These are phyloP conservation scores for Lachnellula arida DNA, from an alignment of 2,329 filamentous ascomycete species.

Conservation along the genomic window DNA sequence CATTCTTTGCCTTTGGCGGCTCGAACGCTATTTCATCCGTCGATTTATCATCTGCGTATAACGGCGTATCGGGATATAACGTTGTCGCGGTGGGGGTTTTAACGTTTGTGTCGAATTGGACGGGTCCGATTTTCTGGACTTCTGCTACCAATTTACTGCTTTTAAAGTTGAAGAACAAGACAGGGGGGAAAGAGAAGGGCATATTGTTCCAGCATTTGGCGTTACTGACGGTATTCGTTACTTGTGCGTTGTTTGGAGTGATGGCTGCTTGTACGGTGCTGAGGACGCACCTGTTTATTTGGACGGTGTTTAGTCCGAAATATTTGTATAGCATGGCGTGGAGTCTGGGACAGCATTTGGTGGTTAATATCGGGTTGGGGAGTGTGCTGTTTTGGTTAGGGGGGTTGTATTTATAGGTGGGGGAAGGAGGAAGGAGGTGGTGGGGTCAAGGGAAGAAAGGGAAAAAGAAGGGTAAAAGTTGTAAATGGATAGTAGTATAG, in stretches of 20 bases:
- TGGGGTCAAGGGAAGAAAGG: neutral
- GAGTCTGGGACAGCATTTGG: slow-evolving; percentile 75
- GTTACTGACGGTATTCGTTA: slow-evolving; percentile 65
- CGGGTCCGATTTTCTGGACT: slow-evolving; percentile 83
- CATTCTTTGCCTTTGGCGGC: slow-evolving; percentile 87
- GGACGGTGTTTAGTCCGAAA: slow-evolving; percentile 98
- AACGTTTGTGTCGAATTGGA: slow-evolving; percentile 88
- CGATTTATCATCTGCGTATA: slow-evolving; percentile 91
- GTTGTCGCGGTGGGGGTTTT: slow-evolving; percentile 74
- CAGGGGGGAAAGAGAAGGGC: slow-evolving; percentile 9
- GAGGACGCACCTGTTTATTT: slow-evolving; percentile 90
- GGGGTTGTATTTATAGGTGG: slow-evolving; percentile 27
- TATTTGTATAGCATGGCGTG: slow-evolving; percentile 90
- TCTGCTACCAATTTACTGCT: slow-evolving; percentile 60
- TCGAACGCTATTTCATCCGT: slow-evolving; percentile 95
- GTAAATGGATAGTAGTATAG: too few relatives aligned
- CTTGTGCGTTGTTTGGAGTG: slow-evolving; percentile 62
- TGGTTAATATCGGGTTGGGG: slow-evolving; percentile 62
- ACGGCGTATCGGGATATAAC: slow-evolving; percentile 80
- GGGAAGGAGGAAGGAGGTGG: neutral
- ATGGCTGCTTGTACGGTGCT: slow-evolving; percentile 86
- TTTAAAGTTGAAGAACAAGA: slow-evolving; percentile 33
- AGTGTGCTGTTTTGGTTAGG: slow-evolving; percentile 54
- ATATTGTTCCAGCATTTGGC: slow-evolving; percentile 47
- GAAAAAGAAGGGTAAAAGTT: too few relatives aligned